Evolutionary conservation across 306 rosid species (phyloP).

Genomic region (Senna siamea): DNA sequence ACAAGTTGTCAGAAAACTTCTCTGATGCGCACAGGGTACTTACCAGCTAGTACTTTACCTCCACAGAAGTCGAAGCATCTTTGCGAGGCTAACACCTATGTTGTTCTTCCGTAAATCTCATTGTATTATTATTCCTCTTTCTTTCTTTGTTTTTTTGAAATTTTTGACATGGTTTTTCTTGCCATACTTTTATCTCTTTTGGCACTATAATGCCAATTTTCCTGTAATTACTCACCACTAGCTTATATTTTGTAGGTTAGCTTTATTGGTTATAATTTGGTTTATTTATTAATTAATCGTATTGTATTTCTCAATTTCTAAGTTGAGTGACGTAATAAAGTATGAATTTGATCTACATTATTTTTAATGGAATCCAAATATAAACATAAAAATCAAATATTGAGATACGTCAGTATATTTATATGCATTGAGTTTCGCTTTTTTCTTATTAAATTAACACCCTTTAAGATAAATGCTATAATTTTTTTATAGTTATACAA

Average conservation of each 20-base stretch:
- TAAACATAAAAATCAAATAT: too few species aligned
- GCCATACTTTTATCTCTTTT: background rate
- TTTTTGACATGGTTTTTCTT: background rate
- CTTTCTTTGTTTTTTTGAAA: background rate
- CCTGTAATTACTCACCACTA: background rate
- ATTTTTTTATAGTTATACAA: too few species aligned
- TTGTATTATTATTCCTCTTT: background rate
- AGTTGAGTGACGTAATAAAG: too few species aligned
- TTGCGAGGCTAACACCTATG: constrained; percentile 25
- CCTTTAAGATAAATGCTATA: too few species aligned
- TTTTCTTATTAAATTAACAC: too few species aligned
- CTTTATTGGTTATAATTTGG: background rate
- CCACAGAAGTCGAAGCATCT: constrained; percentile 25
- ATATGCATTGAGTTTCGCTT: too few species aligned
- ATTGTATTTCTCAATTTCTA: background rate
- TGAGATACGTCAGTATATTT: too few species aligned
- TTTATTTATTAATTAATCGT: background rate
- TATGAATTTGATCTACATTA: background rate
- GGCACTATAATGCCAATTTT: background rate
- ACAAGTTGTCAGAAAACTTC: background rate
- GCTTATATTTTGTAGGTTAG: background rate
- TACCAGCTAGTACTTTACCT: too few species aligned
- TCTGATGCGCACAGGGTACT: background rate
- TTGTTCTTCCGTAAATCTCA: constrained; percentile 52
- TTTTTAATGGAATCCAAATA: too few species aligned